Evolutionary conservation across 2,329 filamentous ascomycete species (phyloP).

Genomic region (Fusarium burgessii): DNA sequence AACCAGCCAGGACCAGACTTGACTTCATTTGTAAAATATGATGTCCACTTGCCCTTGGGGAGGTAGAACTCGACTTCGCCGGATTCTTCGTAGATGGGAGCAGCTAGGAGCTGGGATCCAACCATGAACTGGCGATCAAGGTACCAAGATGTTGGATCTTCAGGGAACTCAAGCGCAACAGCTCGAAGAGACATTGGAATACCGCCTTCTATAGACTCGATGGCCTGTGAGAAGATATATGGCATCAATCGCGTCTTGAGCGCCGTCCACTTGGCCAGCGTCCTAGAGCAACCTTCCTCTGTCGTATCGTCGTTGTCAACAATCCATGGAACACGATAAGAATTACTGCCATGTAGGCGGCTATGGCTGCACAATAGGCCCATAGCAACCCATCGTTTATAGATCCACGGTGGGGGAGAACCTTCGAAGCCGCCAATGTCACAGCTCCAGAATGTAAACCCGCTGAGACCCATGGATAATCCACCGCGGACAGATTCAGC

Average conservation of each 20-base stretch:
- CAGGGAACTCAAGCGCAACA: slow-evolving; percentile 77
- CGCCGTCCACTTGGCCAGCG: slow-evolving; percentile 60
- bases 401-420: slow-evolving; percentile 73
- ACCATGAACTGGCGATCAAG: slow-evolving; percentile 81
- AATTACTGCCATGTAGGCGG: slow-evolving; percentile 75
- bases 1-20: slow-evolving; percentile 68
- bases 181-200: slow-evolving; percentile 73
- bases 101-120: slow-evolving; percentile 72
- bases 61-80: slow-evolving; percentile 76
- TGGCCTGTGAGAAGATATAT: slow-evolving; percentile 61
- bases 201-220: slow-evolving; percentile 59
- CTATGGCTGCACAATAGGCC: slow-evolving; percentile 78
- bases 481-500: slow-evolving; percentile 77
- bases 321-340: slow-evolving; percentile 81
- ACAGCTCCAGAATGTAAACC: slow-evolving; percentile 76
- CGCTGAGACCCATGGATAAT: slow-evolving; percentile 71
- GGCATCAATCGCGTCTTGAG: slow-evolving; percentile 66
- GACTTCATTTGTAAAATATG: slow-evolving; percentile 61
- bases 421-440: slow-evolving; percentile 82
- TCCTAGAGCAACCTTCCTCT: slow-evolving; percentile 65
- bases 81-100: slow-evolving; percentile 72
- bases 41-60: slow-evolving; percentile 61
- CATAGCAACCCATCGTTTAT: slow-evolving; percentile 84
- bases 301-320: slow-evolving; percentile 73
- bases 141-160: slow-evolving; percentile 75